Conservation (phyloP, 106 monocot species). For the Ottelia alismoides region DNA sequence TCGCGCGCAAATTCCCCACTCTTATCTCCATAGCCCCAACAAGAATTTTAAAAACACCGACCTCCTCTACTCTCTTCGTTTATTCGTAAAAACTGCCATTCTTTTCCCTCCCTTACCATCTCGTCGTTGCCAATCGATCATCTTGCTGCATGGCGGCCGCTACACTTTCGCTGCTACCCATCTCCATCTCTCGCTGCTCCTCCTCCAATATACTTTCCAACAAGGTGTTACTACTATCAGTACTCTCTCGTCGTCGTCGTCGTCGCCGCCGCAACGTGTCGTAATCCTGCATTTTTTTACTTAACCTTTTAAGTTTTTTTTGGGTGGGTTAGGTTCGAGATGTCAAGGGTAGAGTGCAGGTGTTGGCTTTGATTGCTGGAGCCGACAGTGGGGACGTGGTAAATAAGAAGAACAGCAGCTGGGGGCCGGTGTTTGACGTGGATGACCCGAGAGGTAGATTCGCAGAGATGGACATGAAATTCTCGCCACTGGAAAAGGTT, state of each 20-base stretch:
- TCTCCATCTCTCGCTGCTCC: slow-evolving; percentile 29
- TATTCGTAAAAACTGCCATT: too few species aligned
- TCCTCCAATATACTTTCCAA: slow-evolving; percentile 30
- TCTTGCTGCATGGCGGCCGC: slow-evolving; percentile 24
- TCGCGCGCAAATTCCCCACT: too few species aligned
- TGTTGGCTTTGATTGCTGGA: slow-evolving; percentile 38
- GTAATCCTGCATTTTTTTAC: background rate
- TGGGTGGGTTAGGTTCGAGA: slow-evolving; percentile 5
- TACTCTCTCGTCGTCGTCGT: background rate
- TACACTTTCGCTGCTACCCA: slow-evolving; percentile 36
- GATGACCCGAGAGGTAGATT: slow-evolving; percentile 58
- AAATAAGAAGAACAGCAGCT: slow-evolving; percentile 37
- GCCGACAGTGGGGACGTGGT: slow-evolving; percentile 17
- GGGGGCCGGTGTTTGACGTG: slow-evolving; percentile 86
- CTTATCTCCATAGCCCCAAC: too few species aligned
- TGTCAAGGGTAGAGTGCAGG: slow-evolving; percentile 29
- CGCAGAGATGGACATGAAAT: slow-evolving; percentile 36
- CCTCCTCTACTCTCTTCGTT: too few species aligned
- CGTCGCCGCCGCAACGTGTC: background rate
- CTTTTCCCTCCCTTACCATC: too few species aligned
- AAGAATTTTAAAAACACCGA: too few species aligned
- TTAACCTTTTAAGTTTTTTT: background rate
- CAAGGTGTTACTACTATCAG: slow-evolving; percentile 20
- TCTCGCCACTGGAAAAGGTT: slow-evolving; percentile 71
- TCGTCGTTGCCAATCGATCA: too few species aligned